phyloP scores from a whole-genome alignment of 129 eudicot species.

The Flaveria sonorensis region DNA sequence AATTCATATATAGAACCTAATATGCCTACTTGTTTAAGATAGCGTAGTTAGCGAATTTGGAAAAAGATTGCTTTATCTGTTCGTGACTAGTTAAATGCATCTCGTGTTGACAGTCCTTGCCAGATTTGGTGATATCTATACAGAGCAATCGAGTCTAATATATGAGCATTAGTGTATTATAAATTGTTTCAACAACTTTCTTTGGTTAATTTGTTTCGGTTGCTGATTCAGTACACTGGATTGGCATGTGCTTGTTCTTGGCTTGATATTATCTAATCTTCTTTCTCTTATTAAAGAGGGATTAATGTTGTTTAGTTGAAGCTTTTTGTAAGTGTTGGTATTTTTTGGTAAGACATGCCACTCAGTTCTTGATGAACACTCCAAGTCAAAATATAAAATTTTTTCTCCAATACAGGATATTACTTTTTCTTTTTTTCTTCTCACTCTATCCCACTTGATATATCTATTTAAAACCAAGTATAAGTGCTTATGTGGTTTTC shows the following conservation, averaged over 20 bases:
- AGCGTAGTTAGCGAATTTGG: not conserved
- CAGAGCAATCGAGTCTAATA: not conserved
- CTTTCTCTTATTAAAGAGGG: not conserved
- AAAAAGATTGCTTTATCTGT: not conserved
- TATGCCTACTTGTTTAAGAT: slow-evolving; percentile 6
- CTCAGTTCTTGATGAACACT: not conserved
- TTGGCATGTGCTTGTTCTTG: slow-evolving; percentile 1
- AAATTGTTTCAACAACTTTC: not conserved
- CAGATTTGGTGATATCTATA: not conserved
- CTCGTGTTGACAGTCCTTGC: not conserved
- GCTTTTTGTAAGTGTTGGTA: not conserved
- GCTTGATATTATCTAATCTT: not conserved
- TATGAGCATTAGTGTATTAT: not conserved
- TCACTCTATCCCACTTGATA: not conserved
- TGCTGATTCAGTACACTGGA: not conserved
- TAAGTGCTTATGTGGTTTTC: no score
- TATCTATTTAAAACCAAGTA: not conserved
- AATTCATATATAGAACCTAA: not conserved
- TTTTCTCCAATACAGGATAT: not conserved
- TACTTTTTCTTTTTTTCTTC: not conserved
- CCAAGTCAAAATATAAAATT: not conserved
- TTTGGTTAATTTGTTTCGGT: not conserved
- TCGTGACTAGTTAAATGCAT: not conserved
- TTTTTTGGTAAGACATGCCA: not conserved
- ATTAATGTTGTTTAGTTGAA: not conserved